Evolutionary conservation across 1,284 basidiomycete genomes (phyloP), one percentile per base, ranked within the genome.

Genomic region (Microbotryum silenes-acaulis): DNA sequence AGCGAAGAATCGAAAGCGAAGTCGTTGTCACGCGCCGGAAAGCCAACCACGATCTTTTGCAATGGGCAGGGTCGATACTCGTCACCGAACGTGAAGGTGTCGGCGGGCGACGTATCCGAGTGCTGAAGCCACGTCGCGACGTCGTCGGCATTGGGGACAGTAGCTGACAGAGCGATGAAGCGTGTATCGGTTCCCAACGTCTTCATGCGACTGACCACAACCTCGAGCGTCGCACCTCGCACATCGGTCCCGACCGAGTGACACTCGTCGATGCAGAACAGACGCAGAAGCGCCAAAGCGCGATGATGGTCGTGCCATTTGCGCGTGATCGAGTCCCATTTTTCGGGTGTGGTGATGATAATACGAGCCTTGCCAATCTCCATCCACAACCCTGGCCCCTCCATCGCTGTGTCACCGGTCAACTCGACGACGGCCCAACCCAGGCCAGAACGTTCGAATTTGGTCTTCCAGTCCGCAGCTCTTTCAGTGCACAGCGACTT

Each of bases 121-220:
- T 61, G 23, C 6, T 87, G 86, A 55, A 97, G 85, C 94, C 93
- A 97, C 52, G 78, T 75, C 0, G 91, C 91, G 29, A 98, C 84
- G 71, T 98, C 94, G 47, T 83, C 79, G 57, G 93, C 87, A 70
- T 98, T 98, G 0, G 94, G 94, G 0, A 91, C 87, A 0, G 94
- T 97, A 1, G 94, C 94, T 0, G 91, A 94, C 31, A 97, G 83
- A 7, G 94, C 83, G 31, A 97, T 78, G 63, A 55, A 60, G 31
- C 63, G 64, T n/a, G 57, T 63, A 46, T 83, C 84, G 6, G 83
- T 82, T 0, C 72, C 72, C 54, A 77, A 74, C 4, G 83, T 77
- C 75, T 87, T 91, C 88, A 96, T 94, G n/a, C 94, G 84, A 2
- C 90, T 88, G 33, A 96, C 81, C 8, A 97, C 83, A 6, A 96